Evolutionary conservation across 305 asterid species (phyloP).

Genomic region (Fraxinus floribunda): DNA sequence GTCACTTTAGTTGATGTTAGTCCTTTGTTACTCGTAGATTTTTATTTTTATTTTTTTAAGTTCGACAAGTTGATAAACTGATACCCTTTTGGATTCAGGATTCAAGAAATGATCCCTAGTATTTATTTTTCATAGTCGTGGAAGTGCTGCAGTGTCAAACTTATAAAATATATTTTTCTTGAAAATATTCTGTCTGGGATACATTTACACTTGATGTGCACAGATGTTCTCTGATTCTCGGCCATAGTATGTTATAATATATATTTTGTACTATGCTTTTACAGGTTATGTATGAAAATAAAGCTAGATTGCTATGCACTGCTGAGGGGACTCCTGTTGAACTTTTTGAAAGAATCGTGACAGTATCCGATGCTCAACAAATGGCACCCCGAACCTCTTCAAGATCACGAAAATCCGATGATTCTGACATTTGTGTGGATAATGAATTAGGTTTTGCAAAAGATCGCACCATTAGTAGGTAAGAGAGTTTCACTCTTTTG

Average conservation of each 20-base stretch:
- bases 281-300: slow-evolving; percentile 55
- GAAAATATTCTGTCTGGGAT: neutral
- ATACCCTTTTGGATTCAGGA: neutral
- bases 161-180: neutral
- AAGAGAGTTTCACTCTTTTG: neutral
- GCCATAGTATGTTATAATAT: neutral
- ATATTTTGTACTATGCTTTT: neutral
- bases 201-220: neutral
- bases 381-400: slow-evolving; percentile 54
- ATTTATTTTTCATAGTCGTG: neutral
- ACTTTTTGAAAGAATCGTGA: slow-evolving; percentile 42
- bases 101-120: neutral
- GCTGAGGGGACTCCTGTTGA: slow-evolving; percentile 50
- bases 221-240: neutral
- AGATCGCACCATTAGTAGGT: slow-evolving; percentile 61
- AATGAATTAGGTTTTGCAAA: slow-evolving; percentile 56
- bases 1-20: slow-evolving; percentile 97
- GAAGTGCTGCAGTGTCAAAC: neutral
- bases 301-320: slow-evolving; percentile 43
- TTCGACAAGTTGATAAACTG: neutral
- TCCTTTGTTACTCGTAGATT: slow-evolving; percentile 20
- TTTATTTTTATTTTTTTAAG: neutral
- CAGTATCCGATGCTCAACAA: slow-evolving; percentile 45
- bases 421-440: slow-evolving; percentile 50
- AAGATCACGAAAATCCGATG: slow-evolving; percentile 44